These are phyloP conservation scores for Rachicladosporium sp. DNA, from an alignment of 2,329 filamentous ascomycete species.

Conservation along the genomic window DNA sequence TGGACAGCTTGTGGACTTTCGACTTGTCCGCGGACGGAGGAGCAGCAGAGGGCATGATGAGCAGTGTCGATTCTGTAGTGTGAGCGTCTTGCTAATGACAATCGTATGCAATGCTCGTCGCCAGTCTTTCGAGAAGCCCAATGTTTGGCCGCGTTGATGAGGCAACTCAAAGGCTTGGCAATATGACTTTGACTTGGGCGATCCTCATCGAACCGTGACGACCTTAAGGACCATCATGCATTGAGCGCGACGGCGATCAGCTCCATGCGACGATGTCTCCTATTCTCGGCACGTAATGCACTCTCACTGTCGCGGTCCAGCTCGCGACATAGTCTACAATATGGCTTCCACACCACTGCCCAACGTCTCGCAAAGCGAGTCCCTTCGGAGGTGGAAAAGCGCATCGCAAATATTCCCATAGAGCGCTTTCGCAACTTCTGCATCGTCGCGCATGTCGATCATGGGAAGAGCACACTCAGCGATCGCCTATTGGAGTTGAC, in stretches of 20 bases:
- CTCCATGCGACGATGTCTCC: constrained; percentile 39
- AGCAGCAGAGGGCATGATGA: too few species aligned
- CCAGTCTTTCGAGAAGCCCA: too few species aligned
- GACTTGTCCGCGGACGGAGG: constrained; percentile 45
- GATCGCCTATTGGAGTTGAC: constrained; percentile 89
- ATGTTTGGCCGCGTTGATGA: too few species aligned
- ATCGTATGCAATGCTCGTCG: too few species aligned
- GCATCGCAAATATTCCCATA: constrained; percentile 64
- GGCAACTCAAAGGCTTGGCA: too few species aligned
- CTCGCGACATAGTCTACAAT: neutral
- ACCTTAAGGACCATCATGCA: neutral
- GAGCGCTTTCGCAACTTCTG: constrained; percentile 87
- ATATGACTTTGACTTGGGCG: too few species aligned
- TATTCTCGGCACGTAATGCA: constrained; percentile 6
- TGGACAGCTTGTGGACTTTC: constrained; percentile 86
- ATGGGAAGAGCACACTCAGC: constrained; percentile 93
- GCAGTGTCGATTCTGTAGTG: too few species aligned
- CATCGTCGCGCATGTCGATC: constrained; percentile 96
- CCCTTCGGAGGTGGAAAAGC: constrained; percentile 44
- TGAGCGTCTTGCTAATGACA: too few species aligned
- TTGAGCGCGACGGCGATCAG: constrained; percentile 5
- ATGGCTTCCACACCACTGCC: constrained; percentile 4
- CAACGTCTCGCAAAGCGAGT: constrained; percentile 26
- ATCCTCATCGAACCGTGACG: too few species aligned
- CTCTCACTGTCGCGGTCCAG: neutral